phyloP scores from a whole-genome alignment of 148 eudicot species.

The Chenopodium suecicum region DNA sequence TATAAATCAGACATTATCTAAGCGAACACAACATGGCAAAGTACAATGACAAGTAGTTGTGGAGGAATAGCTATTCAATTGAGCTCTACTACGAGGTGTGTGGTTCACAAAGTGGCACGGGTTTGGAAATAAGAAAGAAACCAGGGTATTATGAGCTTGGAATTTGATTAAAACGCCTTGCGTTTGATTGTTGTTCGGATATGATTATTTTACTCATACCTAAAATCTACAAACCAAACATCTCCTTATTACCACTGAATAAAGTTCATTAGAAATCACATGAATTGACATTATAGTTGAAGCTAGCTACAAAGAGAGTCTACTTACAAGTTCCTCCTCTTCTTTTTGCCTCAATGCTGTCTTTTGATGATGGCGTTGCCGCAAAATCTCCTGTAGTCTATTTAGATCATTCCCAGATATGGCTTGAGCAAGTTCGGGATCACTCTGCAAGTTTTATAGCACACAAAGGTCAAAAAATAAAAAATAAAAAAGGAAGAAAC shows the following conservation, averaged over 20 bases:
- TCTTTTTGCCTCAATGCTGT: constrained; percentile 52
- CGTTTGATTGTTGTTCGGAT: too few species aligned
- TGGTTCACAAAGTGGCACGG: too few species aligned
- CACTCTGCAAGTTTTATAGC: constrained; percentile 49
- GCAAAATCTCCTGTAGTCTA: constrained; percentile 68
- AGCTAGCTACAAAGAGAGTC: constrained; percentile 10
- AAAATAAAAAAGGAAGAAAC: too few species aligned
- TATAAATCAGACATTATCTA: background rate
- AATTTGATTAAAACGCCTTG: too few species aligned
- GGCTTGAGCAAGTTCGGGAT: constrained; percentile 91
- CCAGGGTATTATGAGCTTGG: too few species aligned
- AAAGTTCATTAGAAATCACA: background rate
- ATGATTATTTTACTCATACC: too few species aligned
- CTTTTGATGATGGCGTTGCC: constrained; percentile 72
- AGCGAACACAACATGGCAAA: background rate
- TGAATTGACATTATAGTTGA: background rate
- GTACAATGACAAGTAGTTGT: background rate
- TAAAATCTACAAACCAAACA: too few species aligned
- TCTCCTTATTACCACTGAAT: background rate
- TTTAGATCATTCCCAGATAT: constrained; percentile 76
- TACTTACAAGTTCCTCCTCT: constrained; percentile 74
- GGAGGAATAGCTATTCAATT: background rate
- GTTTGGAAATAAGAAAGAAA: too few species aligned
- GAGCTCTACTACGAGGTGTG: background rate
- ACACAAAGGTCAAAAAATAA: background rate